Evolutionary conservation across 2,329 filamentous ascomycete species (phyloP).

Genomic region (Phialophora verrucosa): DNA sequence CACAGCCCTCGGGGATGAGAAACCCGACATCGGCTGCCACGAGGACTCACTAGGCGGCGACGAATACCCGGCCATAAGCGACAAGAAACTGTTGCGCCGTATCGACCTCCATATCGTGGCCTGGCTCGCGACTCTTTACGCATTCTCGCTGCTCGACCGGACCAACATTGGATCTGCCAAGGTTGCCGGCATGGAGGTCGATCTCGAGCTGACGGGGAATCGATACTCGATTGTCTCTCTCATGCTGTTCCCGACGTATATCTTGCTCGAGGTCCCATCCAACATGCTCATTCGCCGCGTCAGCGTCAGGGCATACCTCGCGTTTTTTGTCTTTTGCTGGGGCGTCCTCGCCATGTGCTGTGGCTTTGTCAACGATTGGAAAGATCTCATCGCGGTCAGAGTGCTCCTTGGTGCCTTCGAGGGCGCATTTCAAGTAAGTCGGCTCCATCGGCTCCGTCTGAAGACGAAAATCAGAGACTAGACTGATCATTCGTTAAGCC

Average conservation of each 20-base stretch:
- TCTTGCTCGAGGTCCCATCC: conserved; percentile 22
- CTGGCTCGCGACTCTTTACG: conserved; percentile 40
- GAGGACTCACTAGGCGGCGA: neutral
- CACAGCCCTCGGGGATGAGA: neutral
- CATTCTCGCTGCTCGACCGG: conserved; percentile 52
- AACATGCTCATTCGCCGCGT: conserved; percentile 25
- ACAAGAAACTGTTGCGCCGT: conserved; percentile 53
- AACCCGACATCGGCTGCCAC: neutral
- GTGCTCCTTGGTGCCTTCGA: conserved; percentile 22
- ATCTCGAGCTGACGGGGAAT: conserved; percentile 43
- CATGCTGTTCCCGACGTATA: conserved; percentile 40
- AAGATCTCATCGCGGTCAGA: conserved; percentile 5
- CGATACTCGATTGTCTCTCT: conserved; percentile 18
- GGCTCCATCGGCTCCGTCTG: conserved; percentile 41
- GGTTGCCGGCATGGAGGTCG: conserved; percentile 45
- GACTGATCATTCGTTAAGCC: conserved; percentile 63
- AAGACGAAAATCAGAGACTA: conserved; percentile 46
- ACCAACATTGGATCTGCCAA: conserved; percentile 50
- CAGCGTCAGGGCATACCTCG: conserved; percentile 17
- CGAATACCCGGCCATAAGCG: conserved; percentile 14
- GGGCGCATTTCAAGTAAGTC: conserved; percentile 45
- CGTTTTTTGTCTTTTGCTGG: conserved; percentile 22
- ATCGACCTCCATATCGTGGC: conserved; percentile 45
- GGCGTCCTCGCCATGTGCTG: conserved; percentile 18
- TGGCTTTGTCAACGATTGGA: conserved; percentile 16